These are phyloP conservation scores for Vaccinium vitisidaea DNA, from an alignment of 148 eudicot species.

Conservation along the genomic window DNA sequence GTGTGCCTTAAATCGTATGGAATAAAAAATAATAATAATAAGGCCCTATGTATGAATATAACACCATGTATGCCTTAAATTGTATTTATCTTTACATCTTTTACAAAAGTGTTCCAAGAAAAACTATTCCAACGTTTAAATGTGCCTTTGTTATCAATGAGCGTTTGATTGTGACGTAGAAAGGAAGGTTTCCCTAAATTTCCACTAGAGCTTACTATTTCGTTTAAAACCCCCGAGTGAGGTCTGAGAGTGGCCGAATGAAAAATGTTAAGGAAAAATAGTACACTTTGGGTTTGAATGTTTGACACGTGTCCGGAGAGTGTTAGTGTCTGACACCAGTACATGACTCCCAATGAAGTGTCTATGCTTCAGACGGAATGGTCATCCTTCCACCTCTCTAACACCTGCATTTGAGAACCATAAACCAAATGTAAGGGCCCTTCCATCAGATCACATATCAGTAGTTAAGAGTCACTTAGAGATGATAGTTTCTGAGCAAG, in stretches of 20 bases:
- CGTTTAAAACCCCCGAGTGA: neutral
- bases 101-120: no score
- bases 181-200: neutral
- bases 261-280: neutral
- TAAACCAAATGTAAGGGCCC: neutral
- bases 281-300: neutral
- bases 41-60: no score
- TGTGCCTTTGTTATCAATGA: neutral
- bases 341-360: neutral
- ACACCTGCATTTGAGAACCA: neutral
- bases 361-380: neutral
- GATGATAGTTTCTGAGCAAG: neutral
- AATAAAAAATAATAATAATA: no score
- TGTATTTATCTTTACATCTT: no score
- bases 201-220: neutral
- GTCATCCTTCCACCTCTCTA: neutral
- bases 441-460: neutral
- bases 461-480: neutral
- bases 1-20: no score
- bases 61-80: no score
- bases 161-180: neutral
- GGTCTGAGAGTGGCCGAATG: neutral
- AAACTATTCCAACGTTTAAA: no score
- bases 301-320: neutral
- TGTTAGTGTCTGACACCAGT: neutral